Base-by-base conservation (phyloP, 2,329 filamentous ascomycete species). In the Fusarium concolor region DNA sequence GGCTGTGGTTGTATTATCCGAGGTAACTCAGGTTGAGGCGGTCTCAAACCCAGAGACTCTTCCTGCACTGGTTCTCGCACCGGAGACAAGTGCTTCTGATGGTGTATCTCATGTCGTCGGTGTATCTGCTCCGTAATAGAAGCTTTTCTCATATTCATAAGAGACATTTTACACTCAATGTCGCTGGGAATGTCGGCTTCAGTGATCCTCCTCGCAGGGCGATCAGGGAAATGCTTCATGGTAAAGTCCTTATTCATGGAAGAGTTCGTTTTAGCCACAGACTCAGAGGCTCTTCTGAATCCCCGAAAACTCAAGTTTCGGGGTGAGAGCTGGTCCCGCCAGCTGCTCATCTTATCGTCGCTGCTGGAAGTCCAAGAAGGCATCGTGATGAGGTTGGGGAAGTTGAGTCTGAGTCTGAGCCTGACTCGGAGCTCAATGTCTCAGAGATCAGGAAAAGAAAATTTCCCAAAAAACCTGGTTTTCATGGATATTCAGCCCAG, bases 141-240 rank as follows among this genome's bases (percentile, higher is more conserved):
- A 5, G 66, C 60, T 24, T 66, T 68, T 37, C 67, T 62, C 56
- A 71, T 57, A 14, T 47, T 56, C 22, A 65, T 53, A 29, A 72
- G 51, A 18, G 56, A 62, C 17, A 18, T 37, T 50, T 53, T 67
- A 49, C 69, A 73, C 45, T 74, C 70, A 15, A 65, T 65, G 28
- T 75, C 71, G n/a, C 33, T 67, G 18, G 73, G 68, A 24, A 74
- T 72, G 10, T 73, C 70, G 24, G 57, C 65, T 39, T 66, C 51
- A 24, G 60, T 63, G 28, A 70, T 63, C 49, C 58, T 58, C 44
- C 59, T 65, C 15, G 49, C 51, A 14, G 71, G 72, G 6, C 71
- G 64, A 43, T 74, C 72, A 9, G 72, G 72, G 33, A 60, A 62
- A 52, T 74, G 71, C 42, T 65, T 52, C 45, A 74, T 74, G 43